Percentiles rank a stretch among this genome's conserved stretches.
Conservation (phyloP, 2,329 filamentous ascomycete species). For the Chalaropsis ovoidea region DNA sequence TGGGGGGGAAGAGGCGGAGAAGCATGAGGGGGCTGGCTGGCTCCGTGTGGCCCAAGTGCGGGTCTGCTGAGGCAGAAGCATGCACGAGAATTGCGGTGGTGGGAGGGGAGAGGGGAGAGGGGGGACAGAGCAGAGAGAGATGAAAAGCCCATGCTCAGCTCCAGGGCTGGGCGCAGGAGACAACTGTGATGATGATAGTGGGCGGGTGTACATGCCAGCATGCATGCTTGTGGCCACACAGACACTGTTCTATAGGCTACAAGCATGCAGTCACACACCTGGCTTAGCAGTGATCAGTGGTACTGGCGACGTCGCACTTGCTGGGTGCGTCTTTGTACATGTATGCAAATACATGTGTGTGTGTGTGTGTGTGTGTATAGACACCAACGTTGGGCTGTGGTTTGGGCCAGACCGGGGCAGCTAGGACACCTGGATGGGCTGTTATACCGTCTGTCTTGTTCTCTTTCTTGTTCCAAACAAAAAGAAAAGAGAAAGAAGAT, state of each 20-base stretch:
- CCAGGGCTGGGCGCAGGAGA: neutral
- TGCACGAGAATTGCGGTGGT: neutral
- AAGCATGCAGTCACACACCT: no score
- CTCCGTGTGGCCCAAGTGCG: neutral
- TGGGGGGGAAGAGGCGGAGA: neutral
- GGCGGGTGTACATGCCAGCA: no score
- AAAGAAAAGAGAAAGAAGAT: slow-evolving; percentile 1
- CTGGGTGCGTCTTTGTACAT: neutral
- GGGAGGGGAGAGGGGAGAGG: neutral
- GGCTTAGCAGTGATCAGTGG: no score
- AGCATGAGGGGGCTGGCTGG: slow-evolving; percentile 8
- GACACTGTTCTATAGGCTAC: no score
- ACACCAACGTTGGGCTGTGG: no score
- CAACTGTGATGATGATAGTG: neutral
- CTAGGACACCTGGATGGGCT: neutral
- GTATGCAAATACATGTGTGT: neutral
- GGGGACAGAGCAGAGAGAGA: no score
- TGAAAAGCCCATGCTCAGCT: neutral
- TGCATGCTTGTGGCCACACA: no score
- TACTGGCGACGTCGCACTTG: neutral
- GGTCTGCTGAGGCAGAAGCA: neutral
- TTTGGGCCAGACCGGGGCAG: no score
- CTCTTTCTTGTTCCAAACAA: neutral
- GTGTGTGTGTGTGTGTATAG: no score
- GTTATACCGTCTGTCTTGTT: no score